phyloP scores from a whole-genome alignment of 805 yeast species.

The Torulaspora maleeae region DNA sequence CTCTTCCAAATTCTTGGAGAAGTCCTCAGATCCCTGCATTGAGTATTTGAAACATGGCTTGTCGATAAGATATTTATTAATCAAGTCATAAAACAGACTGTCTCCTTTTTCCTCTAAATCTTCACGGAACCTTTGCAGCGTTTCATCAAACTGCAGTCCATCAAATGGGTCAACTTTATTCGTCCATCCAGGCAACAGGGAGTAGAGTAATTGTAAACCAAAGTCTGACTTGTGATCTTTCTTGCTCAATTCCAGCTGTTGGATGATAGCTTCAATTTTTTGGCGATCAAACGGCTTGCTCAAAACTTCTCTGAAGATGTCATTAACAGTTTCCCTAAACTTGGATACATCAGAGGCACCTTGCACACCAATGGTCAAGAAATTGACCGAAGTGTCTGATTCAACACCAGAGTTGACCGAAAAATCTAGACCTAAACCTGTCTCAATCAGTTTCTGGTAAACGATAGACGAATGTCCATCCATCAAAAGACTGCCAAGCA shows the following conservation, averaged over 20 bases:
- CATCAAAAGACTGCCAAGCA: conserved; percentile 63
- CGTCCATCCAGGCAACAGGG: conserved; percentile 80
- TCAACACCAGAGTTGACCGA: conserved; percentile 86
- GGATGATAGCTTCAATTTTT: conserved; percentile 79
- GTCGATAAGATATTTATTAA: conserved; percentile 48
- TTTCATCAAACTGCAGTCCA: conserved; percentile 57
- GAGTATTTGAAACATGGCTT: conserved; percentile 64
- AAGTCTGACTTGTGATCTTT: conserved; percentile 87
- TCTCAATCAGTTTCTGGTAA: conserved; percentile 80
- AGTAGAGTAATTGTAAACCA: conserved; percentile 71
- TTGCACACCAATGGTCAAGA: conserved; percentile 82
- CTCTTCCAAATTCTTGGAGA: conserved; percentile 44
- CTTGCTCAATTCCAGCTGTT: conserved; percentile 77
- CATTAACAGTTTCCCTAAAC: conserved; percentile 46
- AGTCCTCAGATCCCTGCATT: conserved; percentile 65
- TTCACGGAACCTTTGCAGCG: conserved; percentile 53
- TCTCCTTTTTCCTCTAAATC: conserved; percentile 55
- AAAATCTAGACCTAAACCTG: conserved; percentile 80
- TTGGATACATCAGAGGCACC: conserved; percentile 53
- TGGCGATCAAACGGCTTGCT: conserved; percentile 46
- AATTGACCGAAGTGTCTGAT: conserved; percentile 65
- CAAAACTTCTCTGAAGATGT: conserved; percentile 44
- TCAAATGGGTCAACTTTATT: conserved; percentile 75
- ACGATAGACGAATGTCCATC: conserved; percentile 93
- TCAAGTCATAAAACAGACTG: conserved; percentile 52